Evolutionary conservation across 495 filamentous ascomycete species (phyloP).

Genomic region (Neurospora sp.): DNA sequence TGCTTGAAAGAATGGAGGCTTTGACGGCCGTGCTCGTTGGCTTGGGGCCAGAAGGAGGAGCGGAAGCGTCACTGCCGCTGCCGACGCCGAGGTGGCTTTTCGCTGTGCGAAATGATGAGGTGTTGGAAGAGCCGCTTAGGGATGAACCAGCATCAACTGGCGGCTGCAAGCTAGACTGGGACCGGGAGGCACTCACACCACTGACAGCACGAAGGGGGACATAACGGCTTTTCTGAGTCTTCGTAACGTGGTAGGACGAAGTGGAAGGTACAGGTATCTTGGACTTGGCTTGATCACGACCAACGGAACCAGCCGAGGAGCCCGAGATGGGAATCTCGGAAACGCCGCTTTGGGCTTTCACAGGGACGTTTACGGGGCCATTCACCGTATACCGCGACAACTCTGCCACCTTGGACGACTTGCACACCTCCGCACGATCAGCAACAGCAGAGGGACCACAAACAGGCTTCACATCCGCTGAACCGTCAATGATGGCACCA

Average conservation of each 20-base stretch:
- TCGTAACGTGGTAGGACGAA: background rate
- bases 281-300: background rate
- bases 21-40: no score
- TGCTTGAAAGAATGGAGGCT: background rate
- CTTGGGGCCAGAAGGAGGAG: background rate
- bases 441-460: background rate
- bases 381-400: background rate
- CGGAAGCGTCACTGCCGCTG: background rate
- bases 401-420: background rate
- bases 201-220: background rate
- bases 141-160: background rate
- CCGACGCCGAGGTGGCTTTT: background rate
- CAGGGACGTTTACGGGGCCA: no score
- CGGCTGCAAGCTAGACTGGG: background rate
- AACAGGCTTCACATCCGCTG: background rate
- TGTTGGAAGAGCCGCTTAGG: no score
- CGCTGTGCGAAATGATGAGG: fast-evolving
- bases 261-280: background rate
- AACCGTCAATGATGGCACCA: background rate
- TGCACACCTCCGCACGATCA: fast-evolving
- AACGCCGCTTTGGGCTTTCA: no score
- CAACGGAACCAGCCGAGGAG: no score
- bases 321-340: no score
- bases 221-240: background rate
- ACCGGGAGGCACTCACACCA: background rate